Evolutionary conservation across 2,329 filamentous ascomycete genomes (phyloP).

Genomic region (Thelonectria rubi): DNA sequence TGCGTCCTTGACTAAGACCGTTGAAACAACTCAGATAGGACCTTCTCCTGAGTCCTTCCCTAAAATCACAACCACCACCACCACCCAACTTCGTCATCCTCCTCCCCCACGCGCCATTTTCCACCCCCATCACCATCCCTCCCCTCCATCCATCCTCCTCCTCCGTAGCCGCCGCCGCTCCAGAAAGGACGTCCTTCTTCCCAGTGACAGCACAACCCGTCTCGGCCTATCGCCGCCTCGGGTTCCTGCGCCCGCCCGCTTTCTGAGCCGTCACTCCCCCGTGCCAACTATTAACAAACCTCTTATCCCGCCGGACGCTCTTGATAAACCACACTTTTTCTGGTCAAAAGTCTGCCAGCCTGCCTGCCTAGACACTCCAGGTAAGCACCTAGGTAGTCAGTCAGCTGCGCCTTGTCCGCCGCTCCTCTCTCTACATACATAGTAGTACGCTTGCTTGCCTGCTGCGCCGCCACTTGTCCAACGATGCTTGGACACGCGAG

Average conservation of each 20-base stretch:
- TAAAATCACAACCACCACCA: neutral
- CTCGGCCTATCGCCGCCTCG: constrained; percentile 38
- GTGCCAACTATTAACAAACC: too few species aligned
- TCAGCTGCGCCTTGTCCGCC: too few species aligned
- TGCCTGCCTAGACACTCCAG: too few species aligned
- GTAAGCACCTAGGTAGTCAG: too few species aligned
- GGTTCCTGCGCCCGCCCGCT: constrained; percentile 42
- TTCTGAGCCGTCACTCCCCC: constrained; percentile 36
- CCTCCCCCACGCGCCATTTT: constrained; percentile 38
- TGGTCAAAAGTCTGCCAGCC: too few species aligned
- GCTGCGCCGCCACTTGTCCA: constrained; percentile 31
- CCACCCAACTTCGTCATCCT: constrained; percentile 4
- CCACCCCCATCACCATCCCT: constrained; percentile 2
- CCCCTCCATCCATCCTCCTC: neutral
- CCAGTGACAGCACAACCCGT: neutral
- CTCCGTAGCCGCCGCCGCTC: neutral
- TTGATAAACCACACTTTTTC: too few species aligned
- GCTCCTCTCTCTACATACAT: neutral
- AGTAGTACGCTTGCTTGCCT: neutral
- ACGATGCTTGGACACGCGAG: constrained; percentile 17
- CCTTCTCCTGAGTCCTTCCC: too few species aligned
- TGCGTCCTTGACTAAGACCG: neutral
- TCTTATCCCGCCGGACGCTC: too few species aligned
- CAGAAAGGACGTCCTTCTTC: constrained; percentile 19
- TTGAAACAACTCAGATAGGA: neutral